phyloP scores from a whole-genome alignment of 2,329 filamentous ascomycete species.

The Exophiala sp. region DNA sequence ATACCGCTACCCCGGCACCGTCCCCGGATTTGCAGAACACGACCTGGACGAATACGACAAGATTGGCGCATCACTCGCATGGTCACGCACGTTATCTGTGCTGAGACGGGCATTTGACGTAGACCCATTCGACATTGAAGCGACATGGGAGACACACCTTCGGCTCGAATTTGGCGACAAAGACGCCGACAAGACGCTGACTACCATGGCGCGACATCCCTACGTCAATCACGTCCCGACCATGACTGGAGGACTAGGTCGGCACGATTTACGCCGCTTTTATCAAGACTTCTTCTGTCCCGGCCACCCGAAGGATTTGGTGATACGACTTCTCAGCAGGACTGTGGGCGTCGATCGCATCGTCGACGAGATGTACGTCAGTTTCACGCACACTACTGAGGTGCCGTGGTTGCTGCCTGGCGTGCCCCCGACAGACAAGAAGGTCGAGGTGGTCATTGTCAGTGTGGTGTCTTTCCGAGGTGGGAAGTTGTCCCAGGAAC shows the following conservation, averaged over 20 bases:
- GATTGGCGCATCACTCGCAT: conserved; percentile 60
- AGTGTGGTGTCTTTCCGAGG: conserved; percentile 52
- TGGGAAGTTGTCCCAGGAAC: conserved; percentile 51
- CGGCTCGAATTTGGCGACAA: conserved; percentile 29
- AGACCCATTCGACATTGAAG: conserved; percentile 34
- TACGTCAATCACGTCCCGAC: conserved; percentile 37
- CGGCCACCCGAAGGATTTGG: conserved; percentile 46
- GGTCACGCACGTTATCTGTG: conserved; percentile 57
- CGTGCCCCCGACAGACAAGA: conserved; percentile 51
- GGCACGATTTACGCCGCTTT: conserved; percentile 44
- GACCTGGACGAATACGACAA: conserved; percentile 63
- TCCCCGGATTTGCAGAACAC: conserved; percentile 64
- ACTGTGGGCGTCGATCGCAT: conserved; percentile 54
- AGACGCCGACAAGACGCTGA: conserved; percentile 35
- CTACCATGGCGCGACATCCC: conserved; percentile 28
- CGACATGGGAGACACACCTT: conserved; percentile 38
- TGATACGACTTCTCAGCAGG: conserved; percentile 51
- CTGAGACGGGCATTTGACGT: conserved; percentile 56
- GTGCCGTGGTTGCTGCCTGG: conserved; percentile 57
- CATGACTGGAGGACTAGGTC: conserved; percentile 39
- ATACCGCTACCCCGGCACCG: conserved; percentile 51
- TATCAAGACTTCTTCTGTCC: conserved; percentile 54
- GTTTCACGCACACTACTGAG: conserved; percentile 52
- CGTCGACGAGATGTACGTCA: conserved; percentile 55
- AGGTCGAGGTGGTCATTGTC: conserved; percentile 53